Percentiles rank a stretch among this genome's conserved stretches.
phyloP scores from a whole-genome alignment of 139 green algal species.

The Pleodorina starrii region DNA sequence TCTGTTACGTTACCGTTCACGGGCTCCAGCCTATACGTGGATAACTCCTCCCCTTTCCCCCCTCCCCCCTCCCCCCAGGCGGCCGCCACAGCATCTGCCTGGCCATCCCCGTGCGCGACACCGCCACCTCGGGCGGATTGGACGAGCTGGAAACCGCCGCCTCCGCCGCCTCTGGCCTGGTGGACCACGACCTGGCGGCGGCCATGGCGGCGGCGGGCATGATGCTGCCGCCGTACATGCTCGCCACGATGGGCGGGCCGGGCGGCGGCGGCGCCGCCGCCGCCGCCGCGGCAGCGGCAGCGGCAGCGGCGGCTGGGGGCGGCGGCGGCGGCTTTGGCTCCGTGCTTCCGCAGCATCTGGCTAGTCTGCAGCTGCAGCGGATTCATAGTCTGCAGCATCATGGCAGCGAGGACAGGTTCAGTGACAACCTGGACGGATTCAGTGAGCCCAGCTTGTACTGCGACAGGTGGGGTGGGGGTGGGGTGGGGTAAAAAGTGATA shows the following conservation, averaged over 20 bases:
- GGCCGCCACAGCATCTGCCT: conserved; percentile 81
- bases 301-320: not conserved
- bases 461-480: conserved; percentile 48
- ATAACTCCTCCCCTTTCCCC: not conserved
- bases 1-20: too few relatives aligned
- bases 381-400: not conserved
- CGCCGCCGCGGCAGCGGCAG: not conserved
- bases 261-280: too few relatives aligned
- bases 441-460: conserved; percentile 47
- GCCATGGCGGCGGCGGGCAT: not conserved
- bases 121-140: not conserved
- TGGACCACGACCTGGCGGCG: not conserved
- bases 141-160: not conserved
- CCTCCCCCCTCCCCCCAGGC: not conserved
- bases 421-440: conserved; percentile 10
- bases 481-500: too few relatives aligned
- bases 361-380: not conserved
- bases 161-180: not conserved
- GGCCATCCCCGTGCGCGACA: conserved; percentile 74
- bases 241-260: too few relatives aligned
- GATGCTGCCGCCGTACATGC: too few relatives aligned
- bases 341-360: not conserved
- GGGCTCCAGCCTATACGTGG: too few relatives aligned
- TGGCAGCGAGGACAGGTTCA: not conserved
- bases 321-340: not conserved